Percentiles rank a stretch among this genome's conserved stretches.
These are phyloP conservation scores for Aspergillus phoenicis DNA, from an alignment of 2,329 filamentous ascomycete genomes.

Conservation along the genomic window DNA sequence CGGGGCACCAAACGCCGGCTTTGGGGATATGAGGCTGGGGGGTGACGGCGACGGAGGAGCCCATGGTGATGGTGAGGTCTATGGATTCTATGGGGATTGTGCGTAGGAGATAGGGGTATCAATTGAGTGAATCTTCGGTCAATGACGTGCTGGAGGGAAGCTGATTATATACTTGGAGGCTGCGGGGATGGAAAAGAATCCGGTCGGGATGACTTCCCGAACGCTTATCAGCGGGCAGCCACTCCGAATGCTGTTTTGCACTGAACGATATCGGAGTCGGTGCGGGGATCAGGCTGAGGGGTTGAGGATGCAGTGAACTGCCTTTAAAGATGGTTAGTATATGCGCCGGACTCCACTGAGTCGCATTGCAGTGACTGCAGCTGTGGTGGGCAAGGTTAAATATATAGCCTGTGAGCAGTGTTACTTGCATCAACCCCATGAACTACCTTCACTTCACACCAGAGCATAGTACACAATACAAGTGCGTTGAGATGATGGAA, in stretches of 20 bases:
- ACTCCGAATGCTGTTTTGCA: background rate
- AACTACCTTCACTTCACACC: too few species aligned
- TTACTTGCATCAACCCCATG: too few species aligned
- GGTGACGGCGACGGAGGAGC: constrained; percentile 14
- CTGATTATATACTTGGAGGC: background rate
- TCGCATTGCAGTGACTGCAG: too few species aligned
- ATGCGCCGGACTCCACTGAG: too few species aligned
- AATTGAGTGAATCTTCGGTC: background rate
- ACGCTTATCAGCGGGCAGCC: constrained; percentile 1
- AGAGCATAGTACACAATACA: too few species aligned
- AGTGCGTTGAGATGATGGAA: too few species aligned
- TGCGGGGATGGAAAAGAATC: constrained; percentile 12
- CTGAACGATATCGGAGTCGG: background rate
- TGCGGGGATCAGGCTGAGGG: background rate
- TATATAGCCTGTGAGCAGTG: too few species aligned
- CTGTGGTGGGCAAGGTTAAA: too few species aligned
- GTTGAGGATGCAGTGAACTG: too few species aligned
- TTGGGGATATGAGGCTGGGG: constrained; percentile 25
- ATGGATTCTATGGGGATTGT: background rate
- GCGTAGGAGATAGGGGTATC: background rate
- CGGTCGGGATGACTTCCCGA: constrained; percentile 5
- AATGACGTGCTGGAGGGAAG: background rate
- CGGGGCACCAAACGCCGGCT: constrained; percentile 55
- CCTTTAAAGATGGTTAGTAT: too few species aligned
- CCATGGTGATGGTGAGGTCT: constrained; percentile 14